Conservation (phyloP, 305 asterid species). For the Solanum hybrid region DNA sequence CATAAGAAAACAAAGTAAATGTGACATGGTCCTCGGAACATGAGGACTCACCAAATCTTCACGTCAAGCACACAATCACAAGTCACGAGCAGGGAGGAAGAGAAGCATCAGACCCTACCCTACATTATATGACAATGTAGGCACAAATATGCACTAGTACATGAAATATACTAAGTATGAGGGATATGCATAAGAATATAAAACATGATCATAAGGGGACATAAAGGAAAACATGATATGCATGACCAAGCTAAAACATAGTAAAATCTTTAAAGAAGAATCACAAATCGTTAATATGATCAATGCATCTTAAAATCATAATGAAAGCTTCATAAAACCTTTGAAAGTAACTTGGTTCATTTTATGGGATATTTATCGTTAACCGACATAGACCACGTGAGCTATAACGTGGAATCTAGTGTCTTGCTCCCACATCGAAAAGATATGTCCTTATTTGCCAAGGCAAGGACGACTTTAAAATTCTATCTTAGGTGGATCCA, state of each 20-base stretch:
- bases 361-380: neutral
- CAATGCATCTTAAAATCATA: neutral
- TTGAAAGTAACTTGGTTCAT: neutral
- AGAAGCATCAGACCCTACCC: too few relatives aligned
- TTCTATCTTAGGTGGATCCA: neutral
- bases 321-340: neutral
- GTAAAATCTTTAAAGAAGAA: neutral
- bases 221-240: neutral
- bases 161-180: neutral
- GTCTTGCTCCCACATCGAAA: neutral
- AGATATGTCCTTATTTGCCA: neutral
- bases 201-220: neutral
- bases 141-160: neutral
- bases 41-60: too few relatives aligned
- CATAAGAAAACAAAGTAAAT: too few relatives aligned
- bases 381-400: neutral
- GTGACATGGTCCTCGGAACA: too few relatives aligned
- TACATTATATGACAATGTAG: too few relatives aligned
- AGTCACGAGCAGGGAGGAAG: too few relatives aligned
- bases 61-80: too few relatives aligned
- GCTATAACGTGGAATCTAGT: neutral
- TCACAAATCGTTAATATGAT: neutral
- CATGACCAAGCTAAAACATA: neutral
- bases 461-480: neutral
- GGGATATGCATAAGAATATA: neutral